Evolutionary conservation across 306 rosid species (phyloP).

Genomic region (Citrullus mucosospermus): DNA sequence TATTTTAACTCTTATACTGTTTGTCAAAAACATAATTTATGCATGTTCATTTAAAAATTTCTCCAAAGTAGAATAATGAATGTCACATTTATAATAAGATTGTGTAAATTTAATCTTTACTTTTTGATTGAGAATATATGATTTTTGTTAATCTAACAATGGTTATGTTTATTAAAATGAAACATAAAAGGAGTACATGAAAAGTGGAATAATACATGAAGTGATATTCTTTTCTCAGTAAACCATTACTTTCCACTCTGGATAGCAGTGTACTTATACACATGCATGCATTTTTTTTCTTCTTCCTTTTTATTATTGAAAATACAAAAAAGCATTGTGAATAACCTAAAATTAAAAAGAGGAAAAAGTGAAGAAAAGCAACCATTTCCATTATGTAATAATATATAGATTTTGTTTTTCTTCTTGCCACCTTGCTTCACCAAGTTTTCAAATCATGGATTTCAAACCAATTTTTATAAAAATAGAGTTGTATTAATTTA

Average conservation of each 20-base stretch:
- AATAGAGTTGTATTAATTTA: no score
- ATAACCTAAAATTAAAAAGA: background rate
- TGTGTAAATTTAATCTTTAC: no score
- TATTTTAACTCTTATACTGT: no score
- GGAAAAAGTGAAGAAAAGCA: background rate
- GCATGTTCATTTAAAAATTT: no score
- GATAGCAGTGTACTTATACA: constrained; percentile 2
- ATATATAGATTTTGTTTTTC: background rate
- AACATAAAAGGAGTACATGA: background rate
- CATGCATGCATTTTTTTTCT: background rate
- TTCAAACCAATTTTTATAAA: background rate
- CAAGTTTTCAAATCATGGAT: background rate
- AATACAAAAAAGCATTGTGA: background rate
- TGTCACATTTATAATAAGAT: no score
- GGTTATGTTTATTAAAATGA: background rate
- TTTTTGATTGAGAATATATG: no score
- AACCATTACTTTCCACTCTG: constrained; percentile 2
- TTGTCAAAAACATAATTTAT: no score
- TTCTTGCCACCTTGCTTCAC: background rate
- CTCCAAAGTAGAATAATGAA: no score
- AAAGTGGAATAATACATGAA: background rate
- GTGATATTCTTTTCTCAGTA: background rate
- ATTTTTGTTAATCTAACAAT: no score
- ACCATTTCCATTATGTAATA: background rate
- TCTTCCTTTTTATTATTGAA: background rate